Percentiles rank a stretch among this genome's conserved stretches.
Conservation (phyloP, 1,284 basidiomycete species). For the Moesziomyces sp. region DNA sequence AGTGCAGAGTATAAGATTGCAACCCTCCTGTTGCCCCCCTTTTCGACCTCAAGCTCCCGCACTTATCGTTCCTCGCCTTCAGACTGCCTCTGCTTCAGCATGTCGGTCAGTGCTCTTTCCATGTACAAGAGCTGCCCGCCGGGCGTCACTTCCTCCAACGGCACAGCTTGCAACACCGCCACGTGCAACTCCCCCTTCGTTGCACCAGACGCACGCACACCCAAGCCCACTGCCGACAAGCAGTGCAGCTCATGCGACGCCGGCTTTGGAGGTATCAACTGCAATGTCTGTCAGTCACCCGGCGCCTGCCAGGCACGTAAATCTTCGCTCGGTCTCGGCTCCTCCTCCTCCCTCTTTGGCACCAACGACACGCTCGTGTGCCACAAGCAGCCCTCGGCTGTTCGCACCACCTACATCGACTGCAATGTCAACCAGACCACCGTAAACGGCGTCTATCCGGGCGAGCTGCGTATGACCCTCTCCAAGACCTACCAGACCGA, state of each 20-base stretch:
- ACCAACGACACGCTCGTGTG: slow-evolving; percentile 47
- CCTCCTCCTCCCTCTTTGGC: slow-evolving; percentile 26
- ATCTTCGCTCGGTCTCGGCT: slow-evolving; percentile 20
- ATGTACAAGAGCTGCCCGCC: slow-evolving; percentile 53
- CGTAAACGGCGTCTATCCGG: slow-evolving; percentile 48
- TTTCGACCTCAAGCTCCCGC: neutral
- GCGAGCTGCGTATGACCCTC: slow-evolving; percentile 51
- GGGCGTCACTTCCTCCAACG: slow-evolving; percentile 43
- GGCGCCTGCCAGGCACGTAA: slow-evolving; percentile 42
- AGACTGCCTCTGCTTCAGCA: slow-evolving; percentile 1
- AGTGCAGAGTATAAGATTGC: no score
- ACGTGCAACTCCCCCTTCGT: slow-evolving; percentile 55
- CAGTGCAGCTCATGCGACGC: slow-evolving; percentile 45
- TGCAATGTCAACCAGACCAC: slow-evolving; percentile 49
- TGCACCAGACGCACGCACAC: slow-evolving; percentile 28
- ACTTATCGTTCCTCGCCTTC: no score
- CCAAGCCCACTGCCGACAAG: slow-evolving; percentile 31
- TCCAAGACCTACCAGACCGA: slow-evolving; percentile 47
- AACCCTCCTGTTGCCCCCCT: neutral
- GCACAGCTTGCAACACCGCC: slow-evolving; percentile 47
- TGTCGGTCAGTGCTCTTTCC: slow-evolving; percentile 43
- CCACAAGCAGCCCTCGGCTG: slow-evolving; percentile 52
- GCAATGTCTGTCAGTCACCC: slow-evolving; percentile 53
- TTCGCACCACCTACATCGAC: slow-evolving; percentile 48
- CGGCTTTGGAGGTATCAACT: slow-evolving; percentile 57